Conservation (phyloP, 495 filamentous ascomycete genomes). For the Aspergillus carlsbadensis region DNA sequence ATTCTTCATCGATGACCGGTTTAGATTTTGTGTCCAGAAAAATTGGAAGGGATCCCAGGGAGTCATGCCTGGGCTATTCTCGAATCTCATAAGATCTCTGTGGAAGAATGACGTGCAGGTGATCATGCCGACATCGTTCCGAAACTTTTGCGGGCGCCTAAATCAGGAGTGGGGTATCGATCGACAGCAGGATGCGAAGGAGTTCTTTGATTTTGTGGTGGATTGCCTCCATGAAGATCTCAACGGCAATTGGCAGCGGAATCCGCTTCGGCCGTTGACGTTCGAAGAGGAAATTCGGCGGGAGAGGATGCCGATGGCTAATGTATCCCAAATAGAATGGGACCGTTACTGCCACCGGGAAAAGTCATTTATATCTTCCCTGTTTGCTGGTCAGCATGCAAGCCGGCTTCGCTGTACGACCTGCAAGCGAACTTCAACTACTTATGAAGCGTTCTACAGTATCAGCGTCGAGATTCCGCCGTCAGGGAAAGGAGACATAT, state of each 20-base stretch:
- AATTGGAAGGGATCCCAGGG: conserved; percentile 74
- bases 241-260: conserved; percentile 62
- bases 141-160: conserved; percentile 56
- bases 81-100: conserved; percentile 70
- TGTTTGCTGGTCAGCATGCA: conserved; percentile 71
- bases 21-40: conserved; percentile 56
- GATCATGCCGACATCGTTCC: conserved; percentile 52
- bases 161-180: conserved; percentile 60
- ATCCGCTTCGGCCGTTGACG: conserved; percentile 58
- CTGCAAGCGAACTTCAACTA: conserved; percentile 66
- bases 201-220: conserved; percentile 72
- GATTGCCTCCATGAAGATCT: conserved; percentile 74
- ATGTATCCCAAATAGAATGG: conserved; percentile 67
- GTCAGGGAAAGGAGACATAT: conserved; percentile 50
- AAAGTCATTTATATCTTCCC: conserved; percentile 61
- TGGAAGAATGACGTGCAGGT: conserved; percentile 69
- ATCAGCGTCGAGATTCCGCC: conserved; percentile 66
- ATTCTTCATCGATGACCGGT: conserved; percentile 62
- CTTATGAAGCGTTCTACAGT: conserved; percentile 69
- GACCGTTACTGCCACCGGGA: conserved; percentile 66
- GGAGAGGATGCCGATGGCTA: conserved; percentile 58
- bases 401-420: conserved; percentile 62
- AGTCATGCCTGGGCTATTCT: conserved; percentile 71
- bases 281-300: conserved; percentile 60
- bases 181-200: conserved; percentile 75